phyloP scores from a whole-genome alignment of 495 filamentous ascomycete genomes.

The Achaetomiella virescens region DNA sequence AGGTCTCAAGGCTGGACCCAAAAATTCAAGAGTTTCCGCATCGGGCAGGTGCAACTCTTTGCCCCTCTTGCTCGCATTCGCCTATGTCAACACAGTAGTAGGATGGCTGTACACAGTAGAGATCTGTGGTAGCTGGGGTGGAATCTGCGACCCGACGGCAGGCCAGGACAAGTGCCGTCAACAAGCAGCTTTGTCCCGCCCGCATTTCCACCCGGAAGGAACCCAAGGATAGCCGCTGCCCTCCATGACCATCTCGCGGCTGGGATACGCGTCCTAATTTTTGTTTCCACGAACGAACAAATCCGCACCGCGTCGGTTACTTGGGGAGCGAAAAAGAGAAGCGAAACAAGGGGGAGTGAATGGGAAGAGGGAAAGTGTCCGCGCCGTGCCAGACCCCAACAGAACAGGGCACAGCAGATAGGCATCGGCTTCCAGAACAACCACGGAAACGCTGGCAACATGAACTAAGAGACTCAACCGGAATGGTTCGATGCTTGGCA shows the following conservation, averaged over 20 bases:
- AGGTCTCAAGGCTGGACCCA: background rate
- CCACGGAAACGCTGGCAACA: background rate
- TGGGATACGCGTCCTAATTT: background rate
- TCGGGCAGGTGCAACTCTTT: slow-evolving; percentile 3
- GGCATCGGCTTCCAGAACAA: slow-evolving; percentile 12
- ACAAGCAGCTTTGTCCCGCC: background rate
- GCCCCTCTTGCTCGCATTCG: background rate
- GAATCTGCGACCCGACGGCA: background rate
- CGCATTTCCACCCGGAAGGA: background rate
- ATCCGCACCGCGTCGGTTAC: background rate
- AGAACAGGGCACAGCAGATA: background rate
- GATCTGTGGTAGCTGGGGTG: background rate
- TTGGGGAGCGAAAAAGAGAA: background rate
- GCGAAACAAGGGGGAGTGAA: background rate
- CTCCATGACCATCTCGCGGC: background rate
- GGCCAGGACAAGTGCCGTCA: background rate
- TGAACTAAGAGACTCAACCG: background rate
- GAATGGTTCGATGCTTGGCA: background rate
- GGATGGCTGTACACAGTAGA: no score
- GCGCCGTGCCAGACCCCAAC: slow-evolving; percentile 13
- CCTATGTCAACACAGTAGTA: background rate
- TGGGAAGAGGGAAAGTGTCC: background rate
- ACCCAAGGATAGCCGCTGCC: background rate
- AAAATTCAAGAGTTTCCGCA: background rate
- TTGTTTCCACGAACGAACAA: background rate